Percentiles rank a stretch among this genome's conserved stretches.
phyloP scores from a whole-genome alignment of 2,329 filamentous ascomycete species.

The Dactylonectria macrodidyma region DNA sequence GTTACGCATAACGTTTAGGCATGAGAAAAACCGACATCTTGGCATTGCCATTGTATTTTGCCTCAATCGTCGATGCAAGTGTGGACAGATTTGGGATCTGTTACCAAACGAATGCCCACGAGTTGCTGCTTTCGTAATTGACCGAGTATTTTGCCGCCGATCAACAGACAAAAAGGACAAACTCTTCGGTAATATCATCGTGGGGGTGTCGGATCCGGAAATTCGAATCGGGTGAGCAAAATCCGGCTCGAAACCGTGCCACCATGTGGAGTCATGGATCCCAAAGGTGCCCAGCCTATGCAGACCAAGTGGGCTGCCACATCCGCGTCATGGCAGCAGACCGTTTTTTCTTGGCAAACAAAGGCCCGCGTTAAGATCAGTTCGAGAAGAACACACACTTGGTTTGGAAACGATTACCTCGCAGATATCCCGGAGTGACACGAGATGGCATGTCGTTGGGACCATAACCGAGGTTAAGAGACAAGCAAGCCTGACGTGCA shows the following conservation, averaged over 20 bases:
- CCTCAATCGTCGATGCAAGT: neutral
- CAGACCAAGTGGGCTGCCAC: neutral
- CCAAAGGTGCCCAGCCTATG: neutral
- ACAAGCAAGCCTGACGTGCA: neutral
- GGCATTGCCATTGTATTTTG: neutral
- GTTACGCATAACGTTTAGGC: neutral
- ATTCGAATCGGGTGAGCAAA: constrained; percentile 20
- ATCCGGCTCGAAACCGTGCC: constrained; percentile 6
- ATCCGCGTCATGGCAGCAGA: neutral
- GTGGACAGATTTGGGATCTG: neutral
- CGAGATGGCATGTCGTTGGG: neutral
- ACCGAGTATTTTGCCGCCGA: neutral
- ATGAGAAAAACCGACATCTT: neutral
- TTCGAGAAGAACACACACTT: neutral
- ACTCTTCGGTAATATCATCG: constrained; percentile 8
- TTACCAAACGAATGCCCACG: neutral
- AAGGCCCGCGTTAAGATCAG: neutral
- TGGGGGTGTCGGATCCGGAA: constrained; percentile 21
- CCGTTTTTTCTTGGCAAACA: neutral
- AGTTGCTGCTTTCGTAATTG: neutral
- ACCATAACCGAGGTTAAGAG: neutral
- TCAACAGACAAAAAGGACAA: neutral
- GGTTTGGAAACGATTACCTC: neutral
- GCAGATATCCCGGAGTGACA: neutral
- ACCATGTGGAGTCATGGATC: constrained; percentile 2